Base-by-base conservation (phyloP, 176 grass and related monocot genomes). In the Tillandsia leiboldiana region DNA sequence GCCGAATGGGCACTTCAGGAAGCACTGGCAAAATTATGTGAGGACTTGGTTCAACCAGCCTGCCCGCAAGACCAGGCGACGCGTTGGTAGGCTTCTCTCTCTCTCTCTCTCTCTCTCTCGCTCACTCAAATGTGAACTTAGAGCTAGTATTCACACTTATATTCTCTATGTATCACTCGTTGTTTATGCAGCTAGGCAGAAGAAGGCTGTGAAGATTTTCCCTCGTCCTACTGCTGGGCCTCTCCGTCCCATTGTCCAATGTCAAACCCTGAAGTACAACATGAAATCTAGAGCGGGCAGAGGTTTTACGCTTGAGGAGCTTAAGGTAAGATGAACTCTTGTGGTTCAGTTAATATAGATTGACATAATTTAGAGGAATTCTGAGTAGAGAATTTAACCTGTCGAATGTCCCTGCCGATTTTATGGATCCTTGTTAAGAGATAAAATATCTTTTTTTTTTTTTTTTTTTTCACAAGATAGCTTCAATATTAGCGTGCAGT, bases 201-300 rank as follows among this genome's bases (percentile, higher is more conserved):
- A 69, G 48, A 69, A 69, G 49, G 67, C 67, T 26, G 67, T 69
- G n/a, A 69, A 69, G n/a, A 69, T 69, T 23, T 69, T 69, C 47
- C 67, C 67, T 17, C 49, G 67, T 20, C 67, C 67, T 50, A 69
- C 67, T 26, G 4, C 67, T 51, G 67, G 67, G 9, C 67, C 67
- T 51, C 67, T 69, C 9, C 49, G 67, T 22, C 67, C 67, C 13
- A 20, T 69, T 69, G 67, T 69, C 22, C 67, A 69, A 51, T 69
- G 67, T 11, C 67, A 69, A 11, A 69, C 67, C 9, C 67, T 69
- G 8, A 69, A 69, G 48, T 69, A 69, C 48, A 69, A 69, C 67
- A 69, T 69, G 67, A 69, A 69, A 50, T 69, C 67, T 23, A 69
- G 67, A 69, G 47, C 29, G 8, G 67, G 67, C n/a, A 69, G 47